Conservation (phyloP, 768 basidiomycete species). For the Pulveroboletus ravenelii region DNA sequence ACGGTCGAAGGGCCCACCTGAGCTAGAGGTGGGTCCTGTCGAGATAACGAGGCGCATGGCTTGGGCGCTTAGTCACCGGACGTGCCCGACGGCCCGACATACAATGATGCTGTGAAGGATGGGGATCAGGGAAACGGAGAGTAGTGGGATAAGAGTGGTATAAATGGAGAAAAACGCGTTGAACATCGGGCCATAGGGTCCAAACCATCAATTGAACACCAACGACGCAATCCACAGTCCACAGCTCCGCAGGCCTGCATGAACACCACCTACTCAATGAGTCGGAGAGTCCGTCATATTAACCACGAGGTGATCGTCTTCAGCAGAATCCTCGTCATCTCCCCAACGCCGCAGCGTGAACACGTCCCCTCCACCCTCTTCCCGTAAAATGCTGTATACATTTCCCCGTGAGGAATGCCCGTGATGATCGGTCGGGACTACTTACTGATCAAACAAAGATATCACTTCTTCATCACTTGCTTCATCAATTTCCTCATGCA, state of each 20-base stretch:
- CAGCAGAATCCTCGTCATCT: constrained; percentile 25
- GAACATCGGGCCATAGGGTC: constrained; percentile 9
- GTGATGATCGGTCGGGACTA: constrained; percentile 7
- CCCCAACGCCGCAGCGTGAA: constrained; percentile 44
- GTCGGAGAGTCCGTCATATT: constrained; percentile 22
- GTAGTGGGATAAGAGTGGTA: not conserved
- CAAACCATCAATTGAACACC: not conserved
- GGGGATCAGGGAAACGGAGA: not conserved
- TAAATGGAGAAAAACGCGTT: constrained; percentile 1
- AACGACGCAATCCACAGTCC: constrained; percentile 11
- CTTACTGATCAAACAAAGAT: constrained; percentile 70
- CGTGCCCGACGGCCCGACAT: not conserved
- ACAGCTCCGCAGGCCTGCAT: constrained; percentile 6
- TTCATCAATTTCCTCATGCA: constrained; percentile 26
- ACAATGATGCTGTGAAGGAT: constrained; percentile 2
- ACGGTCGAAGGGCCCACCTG: not conserved
- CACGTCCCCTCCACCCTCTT: constrained; percentile 54
- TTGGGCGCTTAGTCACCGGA: constrained; percentile 6
- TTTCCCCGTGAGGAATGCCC: constrained; percentile 6
- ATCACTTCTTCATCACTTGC: constrained; percentile 48
- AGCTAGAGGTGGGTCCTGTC: not conserved
- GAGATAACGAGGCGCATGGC: constrained; percentile 14
- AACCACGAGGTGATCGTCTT: constrained; percentile 20
- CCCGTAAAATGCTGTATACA: constrained; percentile 48
- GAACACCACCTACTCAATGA: constrained; percentile 4